Conservation (phyloP, 2,329 filamentous ascomycete genomes). For the Gnomoniopsis sp. region DNA sequence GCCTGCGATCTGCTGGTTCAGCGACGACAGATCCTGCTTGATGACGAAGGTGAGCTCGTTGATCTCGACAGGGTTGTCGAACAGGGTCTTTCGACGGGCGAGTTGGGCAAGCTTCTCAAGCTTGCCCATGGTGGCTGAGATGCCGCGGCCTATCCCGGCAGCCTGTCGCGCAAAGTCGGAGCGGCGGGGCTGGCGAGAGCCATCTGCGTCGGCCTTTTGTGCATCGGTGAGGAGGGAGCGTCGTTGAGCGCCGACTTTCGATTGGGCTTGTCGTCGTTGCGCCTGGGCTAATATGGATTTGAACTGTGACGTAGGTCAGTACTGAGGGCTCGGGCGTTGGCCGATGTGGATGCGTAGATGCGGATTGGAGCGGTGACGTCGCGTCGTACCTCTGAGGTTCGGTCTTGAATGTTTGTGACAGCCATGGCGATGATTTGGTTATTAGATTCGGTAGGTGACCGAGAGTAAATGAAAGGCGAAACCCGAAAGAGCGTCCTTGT, state of each 20-base stretch:
- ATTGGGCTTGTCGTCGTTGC: conserved; percentile 72
- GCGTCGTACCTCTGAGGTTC: conserved; percentile 65
- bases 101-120: conserved; percentile 89
- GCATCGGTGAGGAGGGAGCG: conserved; percentile 74
- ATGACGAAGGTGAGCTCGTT: conserved; percentile 96
- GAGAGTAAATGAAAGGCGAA: background rate
- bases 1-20: conserved; percentile 81
- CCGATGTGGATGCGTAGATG: background rate
- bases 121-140: conserved; percentile 90
- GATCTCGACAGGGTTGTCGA: conserved; percentile 97
- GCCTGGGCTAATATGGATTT: conserved; percentile 83
- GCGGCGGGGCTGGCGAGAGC: conserved; percentile 51
- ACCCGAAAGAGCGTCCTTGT: background rate
- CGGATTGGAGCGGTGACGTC: background rate
- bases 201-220: conserved; percentile 60
- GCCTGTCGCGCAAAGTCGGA: conserved; percentile 93
- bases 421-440: conserved; percentile 46
- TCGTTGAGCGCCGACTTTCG: conserved; percentile 74
- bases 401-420: conserved; percentile 84
- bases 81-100: conserved; percentile 93
- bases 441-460: background rate
- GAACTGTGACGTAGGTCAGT: conserved; percentile 48
- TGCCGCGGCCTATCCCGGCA: conserved; percentile 87
- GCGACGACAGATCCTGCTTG: conserved; percentile 85
- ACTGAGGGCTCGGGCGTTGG: background rate